These are phyloP conservation scores for Pontederia crassipes DNA, from an alignment of 176 grass and related monocot species.

Conservation along the genomic window DNA sequence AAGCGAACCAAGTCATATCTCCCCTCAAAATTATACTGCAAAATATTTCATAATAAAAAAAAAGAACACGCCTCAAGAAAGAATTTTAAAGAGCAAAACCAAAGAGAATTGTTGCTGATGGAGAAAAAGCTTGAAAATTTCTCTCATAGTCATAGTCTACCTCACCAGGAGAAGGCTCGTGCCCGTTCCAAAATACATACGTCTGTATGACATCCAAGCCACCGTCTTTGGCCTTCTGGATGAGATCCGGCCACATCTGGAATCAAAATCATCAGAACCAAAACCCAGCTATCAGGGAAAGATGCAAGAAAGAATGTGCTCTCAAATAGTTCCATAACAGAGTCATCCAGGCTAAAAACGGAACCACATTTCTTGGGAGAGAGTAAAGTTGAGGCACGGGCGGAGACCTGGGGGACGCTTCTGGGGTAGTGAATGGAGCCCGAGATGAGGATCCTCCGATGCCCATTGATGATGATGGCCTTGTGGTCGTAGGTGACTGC, in stretches of 20 bases:
- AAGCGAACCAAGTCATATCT: slow-evolving; percentile 89
- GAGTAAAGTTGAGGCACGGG: slow-evolving; percentile 4
- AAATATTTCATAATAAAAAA: slow-evolving; percentile 23
- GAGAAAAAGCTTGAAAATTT: not conserved
- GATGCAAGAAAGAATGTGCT: slow-evolving; percentile 1
- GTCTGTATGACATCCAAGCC: slow-evolving; percentile 98
- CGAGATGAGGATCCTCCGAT: slow-evolving; percentile 86
- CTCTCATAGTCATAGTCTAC: slow-evolving; percentile 19
- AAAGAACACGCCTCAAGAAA: slow-evolving; percentile 4
- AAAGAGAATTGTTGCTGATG: not conserved
- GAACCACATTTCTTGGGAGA: slow-evolving; percentile 23
- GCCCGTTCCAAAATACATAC: slow-evolving; percentile 98
- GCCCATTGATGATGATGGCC: slow-evolving; percentile 74
- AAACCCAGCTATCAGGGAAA: not conserved
- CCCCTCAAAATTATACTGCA: slow-evolving; percentile 90
- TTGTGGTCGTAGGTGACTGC: slow-evolving; percentile 77
- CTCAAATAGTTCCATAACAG: not conserved
- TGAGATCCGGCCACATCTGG: slow-evolving; percentile 99
- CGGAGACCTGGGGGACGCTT: slow-evolving; percentile 69
- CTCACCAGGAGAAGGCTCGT: slow-evolving; percentile 81
- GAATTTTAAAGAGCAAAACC: not conserved
- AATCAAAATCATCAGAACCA: not conserved
- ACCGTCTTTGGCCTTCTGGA: slow-evolving; percentile 95
- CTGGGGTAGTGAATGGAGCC: slow-evolving; percentile 99
- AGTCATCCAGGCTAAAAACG: not conserved